Evolutionary conservation across 257 asterid species (phyloP), one percentile per base, ranked within the genome.

Genomic region (Rehmannia glutinosa): DNA sequence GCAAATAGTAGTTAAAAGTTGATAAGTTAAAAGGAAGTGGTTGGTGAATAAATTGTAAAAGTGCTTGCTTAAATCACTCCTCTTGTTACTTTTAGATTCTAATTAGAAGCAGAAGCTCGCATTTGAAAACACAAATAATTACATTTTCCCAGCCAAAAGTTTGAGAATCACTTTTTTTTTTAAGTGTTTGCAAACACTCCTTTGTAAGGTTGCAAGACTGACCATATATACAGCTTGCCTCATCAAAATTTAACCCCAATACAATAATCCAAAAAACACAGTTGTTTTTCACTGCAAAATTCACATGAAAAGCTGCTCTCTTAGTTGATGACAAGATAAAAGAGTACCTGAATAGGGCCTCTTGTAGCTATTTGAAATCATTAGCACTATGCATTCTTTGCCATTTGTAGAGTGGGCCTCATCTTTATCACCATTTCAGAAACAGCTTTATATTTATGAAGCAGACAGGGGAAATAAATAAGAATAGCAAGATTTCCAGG

Each of bases 261-360:
- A n/a, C 62, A 55, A 66, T 66, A 80, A 38, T 78, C 87, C 90
- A n/a, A 82, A 81, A 71, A 66, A 73, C 73, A 80, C 89, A 80
- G 87, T 77, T 85, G 95, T 86, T 75, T 80, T 13, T 78, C 92
- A 77, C 78, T 84, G 89, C 86, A 80, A 15, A 36, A 70, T 84
- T 77, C 92, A 87, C 96, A 86, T 84, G 92, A 85, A 78, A 83
- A 83, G 72, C 80, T 78, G 90, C 73, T 81, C 71, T 73, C 27
- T 39, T 75, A 59, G 75, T 73, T 76, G 86, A 78, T 79, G 80
- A 71, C 69, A 77, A 69, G 84, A 66, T 6, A 1, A 53, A 33
- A 56, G 5, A 11, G 75, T 71, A 75, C 64, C 70, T 65, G 51
- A 69, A 56, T 64, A 75, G 80, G 75, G 59, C 70, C 27, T 59